Percentiles rank a stretch among this genome's conserved stretches.
Conservation (phyloP, 352 stramenopile genomes). For the Achlya hypogyna region DNA sequence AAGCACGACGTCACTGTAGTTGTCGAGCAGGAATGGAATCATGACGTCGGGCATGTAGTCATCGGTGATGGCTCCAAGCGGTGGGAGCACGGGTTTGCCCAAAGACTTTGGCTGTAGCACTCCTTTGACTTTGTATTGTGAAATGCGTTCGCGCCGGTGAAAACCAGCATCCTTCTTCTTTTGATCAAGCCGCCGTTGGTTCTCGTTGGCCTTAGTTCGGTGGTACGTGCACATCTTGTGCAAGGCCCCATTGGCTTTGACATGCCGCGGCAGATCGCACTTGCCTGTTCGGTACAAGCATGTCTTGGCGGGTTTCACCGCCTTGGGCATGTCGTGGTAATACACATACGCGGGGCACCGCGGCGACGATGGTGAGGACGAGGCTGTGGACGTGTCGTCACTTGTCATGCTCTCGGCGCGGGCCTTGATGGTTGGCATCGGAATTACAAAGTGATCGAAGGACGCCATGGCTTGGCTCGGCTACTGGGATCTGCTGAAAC, state of each 20-base stretch:
- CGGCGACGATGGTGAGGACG: neutral
- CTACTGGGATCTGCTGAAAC: neutral
- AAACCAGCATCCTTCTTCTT: constrained; percentile 21
- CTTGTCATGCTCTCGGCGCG: neutral
- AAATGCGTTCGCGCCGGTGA: constrained; percentile 19
- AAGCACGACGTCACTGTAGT: neutral
- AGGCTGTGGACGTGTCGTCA: neutral
- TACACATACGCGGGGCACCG: neutral
- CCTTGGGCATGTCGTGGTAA: constrained; percentile 3
- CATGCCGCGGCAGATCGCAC: constrained; percentile 6
- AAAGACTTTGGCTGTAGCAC: constrained; percentile 14
- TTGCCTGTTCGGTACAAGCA: constrained; percentile 19
- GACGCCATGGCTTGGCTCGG: too few relatives aligned
- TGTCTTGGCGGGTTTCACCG: constrained; percentile 6
- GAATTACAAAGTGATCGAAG: neutral
- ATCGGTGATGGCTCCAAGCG: too few relatives aligned
- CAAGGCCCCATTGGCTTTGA: constrained; percentile 15
- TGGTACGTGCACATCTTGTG: constrained; percentile 21
- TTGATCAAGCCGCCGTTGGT: constrained; percentile 16
- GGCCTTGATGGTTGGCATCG: neutral
- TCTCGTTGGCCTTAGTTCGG: constrained; percentile 17
- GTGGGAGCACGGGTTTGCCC: neutral
- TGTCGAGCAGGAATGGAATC: constrained; percentile 18
- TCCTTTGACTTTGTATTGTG: constrained; percentile 18
- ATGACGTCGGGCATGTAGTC: constrained; percentile 20